A percentile compares a stretch with the other conserved stretches of the same genome.
These are phyloP conservation scores for Fusarium albidum DNA, from an alignment of 2,329 filamentous ascomycete genomes.

Conservation along the genomic window DNA sequence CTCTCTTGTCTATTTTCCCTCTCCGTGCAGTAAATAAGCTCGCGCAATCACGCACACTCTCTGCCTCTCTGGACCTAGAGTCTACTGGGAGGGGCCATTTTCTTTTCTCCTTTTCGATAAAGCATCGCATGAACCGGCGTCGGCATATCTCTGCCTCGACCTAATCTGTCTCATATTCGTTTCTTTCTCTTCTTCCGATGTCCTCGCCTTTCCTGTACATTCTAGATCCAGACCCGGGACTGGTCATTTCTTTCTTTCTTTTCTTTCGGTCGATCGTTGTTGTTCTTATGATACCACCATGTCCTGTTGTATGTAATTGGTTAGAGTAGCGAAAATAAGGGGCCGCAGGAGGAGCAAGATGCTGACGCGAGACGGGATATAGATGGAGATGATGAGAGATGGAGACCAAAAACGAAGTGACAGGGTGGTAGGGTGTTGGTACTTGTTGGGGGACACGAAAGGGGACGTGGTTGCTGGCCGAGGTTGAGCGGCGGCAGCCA, in stretches of 20 bases:
- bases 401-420: conserved; percentile 17
- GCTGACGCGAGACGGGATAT: conserved; percentile 7
- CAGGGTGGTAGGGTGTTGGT: conserved; percentile 20
- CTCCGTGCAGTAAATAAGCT: conserved; percentile 23
- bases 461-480: conserved; percentile 31
- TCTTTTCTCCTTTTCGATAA: conserved; percentile 34
- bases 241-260: conserved; percentile 35
- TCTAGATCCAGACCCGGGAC: conserved; percentile 45
- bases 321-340: conserved; percentile 30
- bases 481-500: conserved; percentile 31
- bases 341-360: conserved; percentile 24
- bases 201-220: conserved; percentile 44
- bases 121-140: conserved; percentile 41
- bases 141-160: conserved; percentile 42
- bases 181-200: conserved; percentile 31
- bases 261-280: conserved; percentile 35
- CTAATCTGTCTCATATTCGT: conserved; percentile 44
- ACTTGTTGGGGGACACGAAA: conserved; percentile 5
- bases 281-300: conserved; percentile 44
- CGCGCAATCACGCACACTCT: conserved; percentile 28
- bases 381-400: conserved; percentile 23
- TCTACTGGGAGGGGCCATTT: conserved; percentile 21
- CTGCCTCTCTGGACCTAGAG: conserved; percentile 26
- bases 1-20: conserved; percentile 21
- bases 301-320: conserved; percentile 44